Base-by-base conservation (phyloP, 2,329 filamentous ascomycete species). In the Ascochyta koolunga region DNA sequence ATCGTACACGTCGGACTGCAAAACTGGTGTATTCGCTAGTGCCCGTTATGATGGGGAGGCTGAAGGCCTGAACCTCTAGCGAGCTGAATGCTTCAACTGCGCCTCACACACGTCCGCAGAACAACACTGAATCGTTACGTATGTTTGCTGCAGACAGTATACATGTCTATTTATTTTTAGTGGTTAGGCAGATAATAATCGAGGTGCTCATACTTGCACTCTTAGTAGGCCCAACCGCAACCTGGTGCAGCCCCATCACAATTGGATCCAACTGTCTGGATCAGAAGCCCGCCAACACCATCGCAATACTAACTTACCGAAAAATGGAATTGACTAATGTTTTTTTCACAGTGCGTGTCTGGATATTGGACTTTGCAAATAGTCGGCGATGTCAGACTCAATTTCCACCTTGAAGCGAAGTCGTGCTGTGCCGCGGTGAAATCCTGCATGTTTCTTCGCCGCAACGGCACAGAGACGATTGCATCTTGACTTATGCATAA, bases 21-120 rank as follows among this genome's bases (percentile, higher is more conserved):
- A 46, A 55, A 55, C 35, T 32, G 40, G 46, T 55, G 35, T 55
- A 55, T 41, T 38, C 2, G n/a, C 31, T 55, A 55, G 41, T 31
- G 39, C 33, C 19, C 32, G 21, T 11, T 29, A 24, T 32, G 10
- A 31, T 36, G 29, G 9, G 32, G 50, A 43, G 50, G 50, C 50
- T 54, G 44, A 53, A 53, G 25, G 49, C 49, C 36, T 52, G 13
- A 15, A 13, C 10, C 38, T 21, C 16, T 27, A 48, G 44, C 43
- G 22, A 48, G 44, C 44, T 43, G 21, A 27, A 18, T 35, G 44
- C 22, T 39, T 29, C 21, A 13, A 48, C 50, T 54, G 44, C 50
- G 39, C 50, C 38, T n/a, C 50, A 25, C 33, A 9, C 22, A 27
- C 16, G 7, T 53, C 38, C 29, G 24, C 36, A 44, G n/a, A 49